Percentiles rank a stretch among this genome's conserved stretches.
These are phyloP conservation scores for Pseudisothecium myosuroides DNA, from an alignment of 225 moss, liverwort and hornwort species.

Conservation along the genomic window DNA sequence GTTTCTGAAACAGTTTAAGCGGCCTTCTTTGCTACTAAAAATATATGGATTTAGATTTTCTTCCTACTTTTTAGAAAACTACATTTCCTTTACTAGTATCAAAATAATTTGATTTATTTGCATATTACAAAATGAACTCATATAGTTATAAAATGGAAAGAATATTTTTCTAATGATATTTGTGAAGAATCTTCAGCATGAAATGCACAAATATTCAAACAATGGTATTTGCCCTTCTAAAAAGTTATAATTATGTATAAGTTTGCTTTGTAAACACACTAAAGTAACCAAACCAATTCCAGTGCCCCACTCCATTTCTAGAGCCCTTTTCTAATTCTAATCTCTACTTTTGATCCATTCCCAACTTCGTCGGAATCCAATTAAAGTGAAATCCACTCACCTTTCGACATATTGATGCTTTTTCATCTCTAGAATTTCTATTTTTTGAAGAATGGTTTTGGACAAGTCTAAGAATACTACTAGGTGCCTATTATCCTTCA, in stretches of 20 bases:
- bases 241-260: neutral
- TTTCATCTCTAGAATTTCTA: neutral
- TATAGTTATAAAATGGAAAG: no score
- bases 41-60: neutral
- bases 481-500: neutral
- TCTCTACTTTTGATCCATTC: neutral
- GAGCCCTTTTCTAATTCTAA: rapidly evolving
- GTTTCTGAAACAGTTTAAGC: neutral
- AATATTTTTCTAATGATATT: neutral
- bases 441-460: neutral
- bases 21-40: neutral
- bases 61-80: neutral
- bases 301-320: no score
- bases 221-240: neutral
- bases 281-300: neutral
- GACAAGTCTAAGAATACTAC: neutral
- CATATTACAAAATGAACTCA: neutral
- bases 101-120: neutral
- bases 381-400: neutral
- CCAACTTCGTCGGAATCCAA: neutral
- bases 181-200: neutral
- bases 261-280: neutral
- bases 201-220: neutral
- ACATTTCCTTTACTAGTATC: neutral
- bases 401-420: neutral